Evolutionary conservation across 2,329 filamentous ascomycete genomes (phyloP).

Genomic region (Epichloe coenophiala): DNA sequence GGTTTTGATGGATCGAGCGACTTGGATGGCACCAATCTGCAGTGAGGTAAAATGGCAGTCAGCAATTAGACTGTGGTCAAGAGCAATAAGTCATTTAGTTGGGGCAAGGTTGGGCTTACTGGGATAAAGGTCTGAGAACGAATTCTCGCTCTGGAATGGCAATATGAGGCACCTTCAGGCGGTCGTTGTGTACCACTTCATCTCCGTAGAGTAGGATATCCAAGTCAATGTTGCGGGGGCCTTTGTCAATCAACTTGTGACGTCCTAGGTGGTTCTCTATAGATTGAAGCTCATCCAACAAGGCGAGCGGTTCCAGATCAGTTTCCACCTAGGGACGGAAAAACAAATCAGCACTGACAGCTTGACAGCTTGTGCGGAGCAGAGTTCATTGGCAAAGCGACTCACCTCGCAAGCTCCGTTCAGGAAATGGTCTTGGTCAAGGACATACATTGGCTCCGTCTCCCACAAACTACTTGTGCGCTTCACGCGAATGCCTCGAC

Average conservation of each 20-base stretch:
- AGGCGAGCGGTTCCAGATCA: slow-evolving; percentile 54
- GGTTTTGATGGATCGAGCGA: slow-evolving; percentile 38
- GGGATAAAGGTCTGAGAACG: slow-evolving; percentile 73
- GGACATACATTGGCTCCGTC: slow-evolving; percentile 92
- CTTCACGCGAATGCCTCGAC: slow-evolving; percentile 56
- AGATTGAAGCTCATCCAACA: slow-evolving; percentile 69
- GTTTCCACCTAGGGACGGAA: slow-evolving; percentile 58
- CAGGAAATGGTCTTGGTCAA: slow-evolving; percentile 75
- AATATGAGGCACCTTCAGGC: slow-evolving; percentile 73
- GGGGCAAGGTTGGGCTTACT: slow-evolving; percentile 34
- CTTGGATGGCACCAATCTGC: slow-evolving; percentile 41
- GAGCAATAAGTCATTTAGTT: neutral
- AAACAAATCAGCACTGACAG: neutral
- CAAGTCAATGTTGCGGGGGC: slow-evolving; percentile 85
- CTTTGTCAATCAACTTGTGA: slow-evolving; percentile 79
- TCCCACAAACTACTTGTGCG: slow-evolving; percentile 86
- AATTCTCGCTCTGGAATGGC: slow-evolving; percentile 87
- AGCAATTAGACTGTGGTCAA: neutral
- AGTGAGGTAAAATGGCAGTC: neutral
- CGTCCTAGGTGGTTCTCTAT: slow-evolving; percentile 74
- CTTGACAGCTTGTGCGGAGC: neutral
- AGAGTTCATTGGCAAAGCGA: neutral
- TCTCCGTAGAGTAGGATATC: slow-evolving; percentile 79
- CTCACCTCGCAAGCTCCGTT: slow-evolving; percentile 83
- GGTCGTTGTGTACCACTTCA: slow-evolving; percentile 48